These are phyloP conservation scores for Kazachstania taianensis DNA, from an alignment of 805 yeast species.

Conservation along the genomic window DNA sequence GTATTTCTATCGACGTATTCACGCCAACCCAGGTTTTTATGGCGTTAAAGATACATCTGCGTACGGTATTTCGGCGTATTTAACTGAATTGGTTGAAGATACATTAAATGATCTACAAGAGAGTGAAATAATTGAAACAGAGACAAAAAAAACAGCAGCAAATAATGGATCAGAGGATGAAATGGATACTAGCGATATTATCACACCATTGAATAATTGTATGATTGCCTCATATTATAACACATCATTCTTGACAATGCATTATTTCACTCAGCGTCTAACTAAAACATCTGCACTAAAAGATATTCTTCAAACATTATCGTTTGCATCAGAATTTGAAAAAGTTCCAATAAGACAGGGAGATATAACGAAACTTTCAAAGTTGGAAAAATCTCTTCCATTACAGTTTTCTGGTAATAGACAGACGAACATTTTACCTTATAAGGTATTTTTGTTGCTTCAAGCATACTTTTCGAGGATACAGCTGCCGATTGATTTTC, in stretches of 20 bases:
- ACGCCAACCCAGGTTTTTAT: constrained; percentile 78
- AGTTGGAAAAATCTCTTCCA: constrained; percentile 53
- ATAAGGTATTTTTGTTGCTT: constrained; percentile 62
- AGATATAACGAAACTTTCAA: constrained; percentile 41
- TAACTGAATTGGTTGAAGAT: constrained; percentile 75
- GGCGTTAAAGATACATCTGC: constrained; percentile 60
- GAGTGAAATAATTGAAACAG: constrained; percentile 52
- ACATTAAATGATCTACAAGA: constrained; percentile 53
- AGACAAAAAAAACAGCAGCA: constrained; percentile 22
- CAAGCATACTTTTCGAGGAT: constrained; percentile 76
- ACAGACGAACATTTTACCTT: constrained; percentile 39
- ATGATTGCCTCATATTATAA: constrained; percentile 67
- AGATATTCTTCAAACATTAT: constrained; percentile 52
- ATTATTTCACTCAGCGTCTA: constrained; percentile 42
- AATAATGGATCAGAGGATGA: constrained; percentile 21
- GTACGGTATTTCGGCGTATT: constrained; percentile 63
- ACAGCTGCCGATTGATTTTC: constrained; percentile 50
- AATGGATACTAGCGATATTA: constrained; percentile 26
- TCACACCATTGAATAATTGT: constrained; percentile 59
- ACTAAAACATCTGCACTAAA: constrained; percentile 47
- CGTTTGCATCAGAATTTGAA: constrained; percentile 67
- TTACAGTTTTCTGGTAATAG: constrained; percentile 35
- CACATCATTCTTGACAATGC: constrained; percentile 57
- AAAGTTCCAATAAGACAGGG: constrained; percentile 49
- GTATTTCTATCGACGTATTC: constrained; percentile 70